Evolutionary conservation across 257 asterid species (phyloP).

Genomic region (Handroanthus guayacan): DNA sequence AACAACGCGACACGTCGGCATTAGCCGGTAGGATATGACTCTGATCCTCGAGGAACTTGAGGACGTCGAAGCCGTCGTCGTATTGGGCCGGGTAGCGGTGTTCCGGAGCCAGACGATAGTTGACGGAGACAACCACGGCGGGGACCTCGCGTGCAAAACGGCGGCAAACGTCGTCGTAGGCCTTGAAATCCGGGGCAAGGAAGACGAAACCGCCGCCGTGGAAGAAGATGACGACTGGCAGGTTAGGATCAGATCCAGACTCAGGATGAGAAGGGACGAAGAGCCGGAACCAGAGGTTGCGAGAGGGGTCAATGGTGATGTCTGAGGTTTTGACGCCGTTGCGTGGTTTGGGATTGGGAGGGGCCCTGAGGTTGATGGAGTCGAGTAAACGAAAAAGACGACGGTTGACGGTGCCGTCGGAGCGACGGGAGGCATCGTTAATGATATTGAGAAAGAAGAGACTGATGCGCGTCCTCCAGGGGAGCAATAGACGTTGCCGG

Average conservation of each 20-base stretch:
- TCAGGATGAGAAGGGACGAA: slow-evolving; percentile 45
- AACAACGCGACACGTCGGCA: slow-evolving; percentile 68
- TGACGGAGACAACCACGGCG: slow-evolving; percentile 71
- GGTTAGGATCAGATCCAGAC: neutral
- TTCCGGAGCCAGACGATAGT: slow-evolving; percentile 79
- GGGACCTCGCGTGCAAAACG: slow-evolving; percentile 63
- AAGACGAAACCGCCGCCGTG: slow-evolving; percentile 88
- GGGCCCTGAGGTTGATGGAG: slow-evolving; percentile 34
- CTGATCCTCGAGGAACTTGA: slow-evolving; percentile 55
- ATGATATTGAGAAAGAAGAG: slow-evolving; percentile 44
- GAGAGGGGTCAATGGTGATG: slow-evolving; percentile 60
- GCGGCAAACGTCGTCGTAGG: slow-evolving; percentile 73
- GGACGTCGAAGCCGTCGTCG: slow-evolving; percentile 74
- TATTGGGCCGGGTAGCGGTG: slow-evolving; percentile 70
- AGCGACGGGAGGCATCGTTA: slow-evolving; percentile 53
- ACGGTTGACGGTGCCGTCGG: slow-evolving; percentile 80
- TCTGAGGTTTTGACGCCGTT: slow-evolving; percentile 67
- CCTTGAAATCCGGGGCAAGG: slow-evolving; percentile 54
- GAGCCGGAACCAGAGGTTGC: slow-evolving; percentile 83
- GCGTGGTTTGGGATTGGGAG: slow-evolving; percentile 52
- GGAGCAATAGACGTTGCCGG: slow-evolving; percentile 42
- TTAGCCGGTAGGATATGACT: slow-evolving; percentile 53
- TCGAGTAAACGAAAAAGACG: slow-evolving; percentile 46
- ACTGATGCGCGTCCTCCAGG: slow-evolving; percentile 57
- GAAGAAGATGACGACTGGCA: slow-evolving; percentile 74